Conservation (phyloP, 2,329 filamentous ascomycete genomes). For the Aspergillus pseudoterreus region DNA sequence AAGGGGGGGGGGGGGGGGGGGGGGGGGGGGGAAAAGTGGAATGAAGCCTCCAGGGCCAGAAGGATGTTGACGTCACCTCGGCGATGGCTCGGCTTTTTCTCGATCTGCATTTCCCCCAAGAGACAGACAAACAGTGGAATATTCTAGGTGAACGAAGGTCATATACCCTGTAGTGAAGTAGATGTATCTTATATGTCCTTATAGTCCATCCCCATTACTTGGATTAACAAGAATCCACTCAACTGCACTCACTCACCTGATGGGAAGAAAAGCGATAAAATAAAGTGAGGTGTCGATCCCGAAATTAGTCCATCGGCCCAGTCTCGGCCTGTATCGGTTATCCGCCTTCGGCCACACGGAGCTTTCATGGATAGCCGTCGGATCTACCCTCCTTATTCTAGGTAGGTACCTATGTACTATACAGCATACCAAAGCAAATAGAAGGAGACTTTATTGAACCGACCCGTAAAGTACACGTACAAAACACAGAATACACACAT, state of each 20-base stretch:
- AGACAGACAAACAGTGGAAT: neutral
- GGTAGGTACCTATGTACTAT: neutral
- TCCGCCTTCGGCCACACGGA: conserved; percentile 33
- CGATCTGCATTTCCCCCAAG: neutral
- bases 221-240: too few species aligned
- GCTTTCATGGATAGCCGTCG: conserved; percentile 1
- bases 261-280: neutral
- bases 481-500: neutral
- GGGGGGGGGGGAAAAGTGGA: neutral
- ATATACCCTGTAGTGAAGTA: neutral
- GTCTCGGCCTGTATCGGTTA: conserved; percentile 36
- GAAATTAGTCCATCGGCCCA: conserved; percentile 12
- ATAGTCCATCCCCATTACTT: too few species aligned
- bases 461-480: conserved; percentile 5
- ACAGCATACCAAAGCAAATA: neutral
- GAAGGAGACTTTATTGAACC: neutral
- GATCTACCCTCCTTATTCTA: neutral
- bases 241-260: too few species aligned
- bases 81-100: conserved; percentile 18
- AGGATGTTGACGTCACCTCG: conserved; percentile 24
- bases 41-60: too few species aligned
- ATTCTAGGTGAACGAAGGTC: neutral
- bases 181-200: neutral
- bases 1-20: neutral
- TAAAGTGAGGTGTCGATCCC: neutral